These are phyloP conservation scores for Debaryomyces udenii DNA, from an alignment of 1,139 yeast species.

Conservation along the genomic window DNA sequence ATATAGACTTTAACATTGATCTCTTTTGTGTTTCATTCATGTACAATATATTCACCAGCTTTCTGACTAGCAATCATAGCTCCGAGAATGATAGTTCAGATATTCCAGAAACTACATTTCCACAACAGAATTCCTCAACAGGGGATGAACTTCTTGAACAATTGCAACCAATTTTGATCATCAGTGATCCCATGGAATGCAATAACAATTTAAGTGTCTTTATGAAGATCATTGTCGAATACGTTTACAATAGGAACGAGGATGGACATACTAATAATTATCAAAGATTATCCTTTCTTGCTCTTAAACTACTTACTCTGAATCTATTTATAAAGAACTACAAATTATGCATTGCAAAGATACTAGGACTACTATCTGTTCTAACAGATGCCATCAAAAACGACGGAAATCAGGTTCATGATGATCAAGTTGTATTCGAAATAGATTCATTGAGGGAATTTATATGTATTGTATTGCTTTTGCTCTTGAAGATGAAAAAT, in stretches of 20 bases:
- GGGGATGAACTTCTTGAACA: constrained; percentile 19
- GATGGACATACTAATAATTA: constrained; percentile 24
- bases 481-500: constrained; percentile 40
- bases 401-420: constrained; percentile 3
- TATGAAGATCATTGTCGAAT: constrained; percentile 40
- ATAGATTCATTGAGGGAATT: constrained; percentile 38
- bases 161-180: constrained; percentile 29
- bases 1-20: too few species aligned
- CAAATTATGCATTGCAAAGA: constrained; percentile 43
- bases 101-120: constrained; percentile 12
- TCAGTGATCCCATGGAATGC: constrained; percentile 46
- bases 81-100: background rate
- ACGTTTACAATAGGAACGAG: constrained; percentile 16
- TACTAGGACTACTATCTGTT: constrained; percentile 37
- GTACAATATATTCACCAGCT: constrained; percentile 2
- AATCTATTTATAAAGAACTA: constrained; percentile 44
- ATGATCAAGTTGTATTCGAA: constrained; percentile 23
- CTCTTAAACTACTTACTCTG: constrained; percentile 41
- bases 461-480: constrained; percentile 36
- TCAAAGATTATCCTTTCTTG: constrained; percentile 37
- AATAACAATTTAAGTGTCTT: constrained; percentile 42
- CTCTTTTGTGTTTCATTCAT: background rate
- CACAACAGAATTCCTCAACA: constrained; percentile 1
- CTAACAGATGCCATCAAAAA: constrained; percentile 24
- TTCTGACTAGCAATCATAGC: background rate